Conservation (phyloP, 371 early-diverging fungal genomes). For the Cladochytrium tenue region DNA sequence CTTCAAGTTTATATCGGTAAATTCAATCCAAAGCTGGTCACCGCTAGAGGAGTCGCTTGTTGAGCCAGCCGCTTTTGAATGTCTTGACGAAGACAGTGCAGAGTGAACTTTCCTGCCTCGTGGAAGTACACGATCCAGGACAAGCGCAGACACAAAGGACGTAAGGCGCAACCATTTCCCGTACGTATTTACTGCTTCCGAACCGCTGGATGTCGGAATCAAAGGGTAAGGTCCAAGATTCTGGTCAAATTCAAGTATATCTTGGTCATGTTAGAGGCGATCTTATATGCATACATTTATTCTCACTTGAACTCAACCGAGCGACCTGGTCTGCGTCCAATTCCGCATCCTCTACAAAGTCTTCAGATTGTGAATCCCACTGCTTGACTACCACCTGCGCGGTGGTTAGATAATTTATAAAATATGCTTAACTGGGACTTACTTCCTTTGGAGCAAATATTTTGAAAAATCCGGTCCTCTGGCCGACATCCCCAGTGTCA, state of each 20-base stretch:
- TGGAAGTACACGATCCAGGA: slow-evolving; percentile 67
- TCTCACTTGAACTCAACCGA: slow-evolving; percentile 36
- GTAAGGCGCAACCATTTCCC: slow-evolving; percentile 76
- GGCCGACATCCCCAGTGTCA: slow-evolving; percentile 58
- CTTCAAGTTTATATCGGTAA: slow-evolving; percentile 69
- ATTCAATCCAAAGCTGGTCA: slow-evolving; percentile 19
- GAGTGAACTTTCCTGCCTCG: too few relatives aligned
- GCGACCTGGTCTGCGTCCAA: slow-evolving; percentile 50
- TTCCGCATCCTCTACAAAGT: slow-evolving; percentile 23
- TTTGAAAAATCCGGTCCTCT: slow-evolving; percentile 75
- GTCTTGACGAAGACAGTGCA: slow-evolving; percentile 36
- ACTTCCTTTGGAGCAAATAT: slow-evolving; percentile 70
- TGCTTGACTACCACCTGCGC: slow-evolving; percentile 68
- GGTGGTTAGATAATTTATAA: not conserved
- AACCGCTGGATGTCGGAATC: slow-evolving; percentile 53
- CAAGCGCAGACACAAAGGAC: slow-evolving; percentile 56
- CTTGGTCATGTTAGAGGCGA: slow-evolving; percentile 28
- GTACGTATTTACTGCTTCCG: slow-evolving; percentile 28
- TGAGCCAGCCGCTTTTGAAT: slow-evolving; percentile 28
- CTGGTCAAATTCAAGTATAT: slow-evolving; percentile 77
- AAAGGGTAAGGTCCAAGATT: slow-evolving; percentile 87
- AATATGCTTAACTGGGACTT: slow-evolving; percentile 4
- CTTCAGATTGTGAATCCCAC: slow-evolving; percentile 59
- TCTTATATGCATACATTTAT: not conserved
- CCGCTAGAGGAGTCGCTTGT: not conserved